A percentile compares a stretch with the other conserved stretches of the same genome.
Conservation (phyloP, 495 filamentous ascomycete species). For the Neurospora intermedia region DNA sequence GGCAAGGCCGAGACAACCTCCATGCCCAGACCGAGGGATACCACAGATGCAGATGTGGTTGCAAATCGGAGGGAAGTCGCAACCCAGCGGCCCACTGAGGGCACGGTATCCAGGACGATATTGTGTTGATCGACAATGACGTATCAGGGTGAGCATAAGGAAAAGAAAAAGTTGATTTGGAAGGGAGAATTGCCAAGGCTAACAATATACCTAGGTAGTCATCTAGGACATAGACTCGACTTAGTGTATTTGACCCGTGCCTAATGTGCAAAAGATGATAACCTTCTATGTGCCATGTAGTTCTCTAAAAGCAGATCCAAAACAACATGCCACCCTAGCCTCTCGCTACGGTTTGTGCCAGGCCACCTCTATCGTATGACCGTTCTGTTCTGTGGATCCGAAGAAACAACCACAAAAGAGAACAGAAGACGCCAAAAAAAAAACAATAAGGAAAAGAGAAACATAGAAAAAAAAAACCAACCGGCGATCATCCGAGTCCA, state of each 20-base stretch:
- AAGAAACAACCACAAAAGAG: not conserved
- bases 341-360: not conserved
- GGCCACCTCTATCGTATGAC: not conserved
- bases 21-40: not conserved
- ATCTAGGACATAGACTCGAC: not conserved
- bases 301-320: not conserved
- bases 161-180: too few relatives aligned
- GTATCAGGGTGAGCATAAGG: too few relatives aligned
- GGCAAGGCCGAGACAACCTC: not conserved
- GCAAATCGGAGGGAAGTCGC: not conserved
- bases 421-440: not conserved
- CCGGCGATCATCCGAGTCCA: not conserved
- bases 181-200: not conserved
- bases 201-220: not conserved
- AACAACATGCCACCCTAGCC: not conserved
- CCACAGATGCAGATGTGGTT: not conserved
- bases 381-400: not conserved
- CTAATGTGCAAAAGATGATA: not conserved
- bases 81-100: too few relatives aligned
- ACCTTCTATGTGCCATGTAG: not conserved
- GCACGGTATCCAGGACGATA: too few relatives aligned
- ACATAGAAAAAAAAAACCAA: not conserved
- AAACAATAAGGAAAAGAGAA: too few relatives aligned
- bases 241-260: not conserved
- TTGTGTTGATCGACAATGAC: too few relatives aligned